These are phyloP conservation scores for Isatis lusitanica DNA, from an alignment of 441 rosid genomes.

Conservation along the genomic window DNA sequence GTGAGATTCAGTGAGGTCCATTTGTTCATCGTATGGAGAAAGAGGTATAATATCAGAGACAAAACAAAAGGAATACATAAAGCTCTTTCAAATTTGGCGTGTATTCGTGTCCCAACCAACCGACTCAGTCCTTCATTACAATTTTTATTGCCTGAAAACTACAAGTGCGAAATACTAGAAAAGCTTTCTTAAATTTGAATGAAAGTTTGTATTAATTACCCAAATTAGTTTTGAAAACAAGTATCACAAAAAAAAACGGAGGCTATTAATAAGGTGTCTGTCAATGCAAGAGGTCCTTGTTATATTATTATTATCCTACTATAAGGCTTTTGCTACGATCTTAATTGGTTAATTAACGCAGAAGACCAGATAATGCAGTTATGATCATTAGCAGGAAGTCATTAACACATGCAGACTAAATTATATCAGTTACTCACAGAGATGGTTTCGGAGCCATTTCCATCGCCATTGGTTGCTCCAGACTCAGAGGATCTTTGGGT, in stretches of 20 bases:
- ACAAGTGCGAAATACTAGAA: slow-evolving; percentile 1
- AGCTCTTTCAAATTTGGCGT: neutral
- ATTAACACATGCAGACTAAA: slow-evolving; percentile 9
- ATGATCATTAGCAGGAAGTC: neutral
- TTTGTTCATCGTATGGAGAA: slow-evolving; percentile 17
- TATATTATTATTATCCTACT: neutral
- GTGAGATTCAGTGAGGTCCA: neutral
- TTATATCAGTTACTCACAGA: slow-evolving; percentile 52
- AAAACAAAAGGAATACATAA: neutral
- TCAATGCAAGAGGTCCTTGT: neutral
- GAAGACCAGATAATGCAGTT: neutral
- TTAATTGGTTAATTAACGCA: neutral
- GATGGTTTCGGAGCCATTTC: slow-evolving; percentile 53
- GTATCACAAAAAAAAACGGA: neutral
- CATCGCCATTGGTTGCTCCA: slow-evolving; percentile 48
- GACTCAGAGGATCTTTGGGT: slow-evolving; percentile 59
- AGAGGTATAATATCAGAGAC: neutral
- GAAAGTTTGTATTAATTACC: neutral
- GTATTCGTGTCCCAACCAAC: neutral
- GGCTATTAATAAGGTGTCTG: neutral
- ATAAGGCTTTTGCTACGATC: neutral
- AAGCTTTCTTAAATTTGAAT: neutral
- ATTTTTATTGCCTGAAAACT: neutral
- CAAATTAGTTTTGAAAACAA: neutral
- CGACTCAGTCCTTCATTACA: neutral